phyloP scores from a whole-genome alignment of 2,329 filamentous ascomycete genomes.

The Pseudogymnoascus sp. region DNA sequence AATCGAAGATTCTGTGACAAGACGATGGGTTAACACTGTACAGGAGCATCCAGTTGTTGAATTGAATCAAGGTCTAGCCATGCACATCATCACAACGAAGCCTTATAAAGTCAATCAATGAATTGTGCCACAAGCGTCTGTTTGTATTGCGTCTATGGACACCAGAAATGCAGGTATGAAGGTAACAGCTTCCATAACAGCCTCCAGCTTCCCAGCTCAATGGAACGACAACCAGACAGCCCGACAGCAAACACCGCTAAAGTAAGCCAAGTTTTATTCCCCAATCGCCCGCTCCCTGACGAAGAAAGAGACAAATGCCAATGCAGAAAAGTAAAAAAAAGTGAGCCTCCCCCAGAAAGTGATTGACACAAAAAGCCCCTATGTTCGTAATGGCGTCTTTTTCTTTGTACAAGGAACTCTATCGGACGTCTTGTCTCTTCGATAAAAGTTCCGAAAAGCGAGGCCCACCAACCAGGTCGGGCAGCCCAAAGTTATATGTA shows the following conservation, averaged over 20 bases:
- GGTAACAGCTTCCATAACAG: no score
- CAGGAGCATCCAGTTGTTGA: background rate
- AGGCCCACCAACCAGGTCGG: no score
- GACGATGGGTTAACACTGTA: no score
- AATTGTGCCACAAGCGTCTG: background rate
- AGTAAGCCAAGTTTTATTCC: background rate
- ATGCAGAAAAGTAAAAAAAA: background rate
- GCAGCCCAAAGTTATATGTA: background rate
- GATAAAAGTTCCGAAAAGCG: background rate
- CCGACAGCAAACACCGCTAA: background rate
- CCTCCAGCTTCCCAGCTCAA: background rate
- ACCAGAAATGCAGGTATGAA: background rate
- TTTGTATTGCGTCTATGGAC: background rate
- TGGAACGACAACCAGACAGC: background rate
- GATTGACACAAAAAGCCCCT: background rate
- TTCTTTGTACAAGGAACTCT: background rate
- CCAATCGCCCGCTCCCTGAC: background rate
- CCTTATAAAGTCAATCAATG: background rate
- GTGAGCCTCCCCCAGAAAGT: background rate
- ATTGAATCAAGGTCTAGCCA: background rate
- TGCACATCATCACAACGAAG: background rate
- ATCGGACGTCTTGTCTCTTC: background rate
- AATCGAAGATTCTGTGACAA: no score
- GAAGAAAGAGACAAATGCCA: background rate
- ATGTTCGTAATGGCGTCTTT: background rate